Conservation (phyloP, 768 basidiomycete species). For the Trametes elegans region DNA sequence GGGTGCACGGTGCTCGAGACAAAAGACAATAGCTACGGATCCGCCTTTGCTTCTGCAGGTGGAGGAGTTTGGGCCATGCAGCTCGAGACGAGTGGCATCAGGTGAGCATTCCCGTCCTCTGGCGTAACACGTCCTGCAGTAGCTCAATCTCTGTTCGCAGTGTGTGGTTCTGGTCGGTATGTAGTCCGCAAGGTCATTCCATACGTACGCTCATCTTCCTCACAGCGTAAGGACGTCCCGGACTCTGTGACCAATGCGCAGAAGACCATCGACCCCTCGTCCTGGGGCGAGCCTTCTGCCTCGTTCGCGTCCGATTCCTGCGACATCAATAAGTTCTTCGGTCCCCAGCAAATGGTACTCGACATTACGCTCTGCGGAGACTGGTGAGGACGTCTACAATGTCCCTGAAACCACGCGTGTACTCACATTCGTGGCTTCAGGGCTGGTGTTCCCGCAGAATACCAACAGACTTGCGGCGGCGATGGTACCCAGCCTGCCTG, state of each 20-base stretch:
- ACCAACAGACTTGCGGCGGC: conserved; percentile 40
- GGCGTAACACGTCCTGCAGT: neutral
- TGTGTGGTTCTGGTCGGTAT: conserved; percentile 51
- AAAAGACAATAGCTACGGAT: conserved; percentile 38
- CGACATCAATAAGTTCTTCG: conserved; percentile 44
- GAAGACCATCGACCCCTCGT: conserved; percentile 36
- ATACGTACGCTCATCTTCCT: neutral
- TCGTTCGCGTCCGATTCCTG: conserved; percentile 39
- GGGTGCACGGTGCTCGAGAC: conserved; percentile 28
- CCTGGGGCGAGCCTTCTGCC: conserved; percentile 47
- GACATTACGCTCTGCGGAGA: conserved; percentile 57
- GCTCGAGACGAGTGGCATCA: conserved; percentile 56
- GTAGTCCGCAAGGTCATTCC: conserved; percentile 4
- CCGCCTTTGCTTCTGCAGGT: conserved; percentile 42
- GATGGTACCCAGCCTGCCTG: conserved; percentile 34
- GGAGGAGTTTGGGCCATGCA: conserved; percentile 70
- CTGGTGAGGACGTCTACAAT: conserved; percentile 33
- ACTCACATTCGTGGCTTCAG: conserved; percentile 28
- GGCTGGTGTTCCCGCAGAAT: conserved; percentile 49
- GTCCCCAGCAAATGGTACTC: conserved; percentile 49
- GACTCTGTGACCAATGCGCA: conserved; percentile 32
- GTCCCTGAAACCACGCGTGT: neutral
- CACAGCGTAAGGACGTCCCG: conserved; percentile 43
- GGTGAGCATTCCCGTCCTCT: conserved; percentile 31
- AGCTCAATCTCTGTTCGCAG: conserved; percentile 21